phyloP scores from a whole-genome alignment of 2,329 filamentous ascomycete genomes.

The Metarhizium rileyi region DNA sequence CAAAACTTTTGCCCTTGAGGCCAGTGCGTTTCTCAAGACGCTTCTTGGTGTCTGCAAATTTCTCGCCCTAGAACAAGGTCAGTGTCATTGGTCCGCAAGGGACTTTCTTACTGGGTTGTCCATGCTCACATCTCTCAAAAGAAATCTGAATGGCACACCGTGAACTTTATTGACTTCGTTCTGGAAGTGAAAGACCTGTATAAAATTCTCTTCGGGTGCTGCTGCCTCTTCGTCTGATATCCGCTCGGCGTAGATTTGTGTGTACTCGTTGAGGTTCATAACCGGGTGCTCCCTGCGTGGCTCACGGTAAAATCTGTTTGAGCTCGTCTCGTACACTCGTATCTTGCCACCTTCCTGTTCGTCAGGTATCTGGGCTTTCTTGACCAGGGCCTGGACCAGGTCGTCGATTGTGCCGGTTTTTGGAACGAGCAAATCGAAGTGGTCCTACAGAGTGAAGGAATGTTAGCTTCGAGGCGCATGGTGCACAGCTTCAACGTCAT shows the following conservation, averaged over 20 bases:
- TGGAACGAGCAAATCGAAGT: constrained; percentile 72
- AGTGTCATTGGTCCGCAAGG: background rate
- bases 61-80: constrained; percentile 54
- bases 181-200: constrained; percentile 87
- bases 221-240: constrained; percentile 65
- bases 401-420: constrained; percentile 78
- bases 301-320: constrained; percentile 75
- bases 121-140: constrained; percentile 62
- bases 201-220: constrained; percentile 45
- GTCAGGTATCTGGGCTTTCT: constrained; percentile 70
- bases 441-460: constrained; percentile 53
- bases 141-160: constrained; percentile 83
- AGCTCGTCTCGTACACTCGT: constrained; percentile 73
- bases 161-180: constrained; percentile 77
- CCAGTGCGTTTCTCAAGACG: constrained; percentile 87
- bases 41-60: constrained; percentile 86
- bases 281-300: constrained; percentile 62
- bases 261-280: constrained; percentile 78
- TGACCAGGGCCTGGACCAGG: constrained; percentile 63
- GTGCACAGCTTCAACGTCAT: background rate
- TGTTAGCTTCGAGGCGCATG: background rate
- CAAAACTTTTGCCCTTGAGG: constrained; percentile 94
- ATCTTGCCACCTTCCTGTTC: constrained; percentile 61
- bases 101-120: background rate
- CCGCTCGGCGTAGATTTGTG: constrained; percentile 69